These are phyloP conservation scores for Scleroderma citrinum DNA, from an alignment of 768 basidiomycete species.

Conservation along the genomic window DNA sequence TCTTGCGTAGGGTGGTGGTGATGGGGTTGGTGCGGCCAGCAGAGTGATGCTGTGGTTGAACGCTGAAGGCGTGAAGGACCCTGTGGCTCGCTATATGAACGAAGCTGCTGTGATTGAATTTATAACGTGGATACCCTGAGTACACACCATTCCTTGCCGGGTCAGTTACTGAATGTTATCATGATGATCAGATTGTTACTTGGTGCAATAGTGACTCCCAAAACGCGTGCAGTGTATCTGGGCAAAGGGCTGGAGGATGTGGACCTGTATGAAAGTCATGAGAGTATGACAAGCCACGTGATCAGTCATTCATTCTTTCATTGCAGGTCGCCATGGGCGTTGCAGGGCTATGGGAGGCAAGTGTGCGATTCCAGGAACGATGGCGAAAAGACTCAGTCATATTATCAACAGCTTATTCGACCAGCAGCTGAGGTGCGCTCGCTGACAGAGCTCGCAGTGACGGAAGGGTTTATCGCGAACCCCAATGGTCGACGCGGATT, in stretches of 20 bases:
- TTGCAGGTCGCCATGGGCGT: conserved; percentile 36
- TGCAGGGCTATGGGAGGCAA: conserved; percentile 47
- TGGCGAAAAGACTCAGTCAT: conserved; percentile 11
- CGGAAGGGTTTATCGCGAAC: conserved; percentile 70
- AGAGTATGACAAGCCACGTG: neutral
- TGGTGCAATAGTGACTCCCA: neutral
- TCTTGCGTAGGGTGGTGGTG: too few relatives aligned
- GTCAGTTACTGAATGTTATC: too few relatives aligned
- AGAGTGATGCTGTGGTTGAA: neutral
- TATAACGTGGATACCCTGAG: neutral
- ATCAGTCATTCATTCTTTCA: neutral
- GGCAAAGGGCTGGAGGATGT: neutral
- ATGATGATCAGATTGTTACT: too few relatives aligned
- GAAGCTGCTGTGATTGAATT: neutral
- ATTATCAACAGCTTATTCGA: conserved; percentile 46
- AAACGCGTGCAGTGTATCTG: neutral
- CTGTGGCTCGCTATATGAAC: neutral
- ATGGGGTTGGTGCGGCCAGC: too few relatives aligned
- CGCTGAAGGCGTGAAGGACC: too few relatives aligned
- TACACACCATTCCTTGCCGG: too few relatives aligned
- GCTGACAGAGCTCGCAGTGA: conserved; percentile 67
- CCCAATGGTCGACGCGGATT: conserved; percentile 61
- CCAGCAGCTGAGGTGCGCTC: conserved; percentile 71
- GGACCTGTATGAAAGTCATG: too few relatives aligned
- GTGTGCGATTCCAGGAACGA: neutral